Percentiles rank a stretch among this genome's conserved stretches.
phyloP scores from a whole-genome alignment of 179 eudicot species.

The Vitellaria paradoxa region DNA sequence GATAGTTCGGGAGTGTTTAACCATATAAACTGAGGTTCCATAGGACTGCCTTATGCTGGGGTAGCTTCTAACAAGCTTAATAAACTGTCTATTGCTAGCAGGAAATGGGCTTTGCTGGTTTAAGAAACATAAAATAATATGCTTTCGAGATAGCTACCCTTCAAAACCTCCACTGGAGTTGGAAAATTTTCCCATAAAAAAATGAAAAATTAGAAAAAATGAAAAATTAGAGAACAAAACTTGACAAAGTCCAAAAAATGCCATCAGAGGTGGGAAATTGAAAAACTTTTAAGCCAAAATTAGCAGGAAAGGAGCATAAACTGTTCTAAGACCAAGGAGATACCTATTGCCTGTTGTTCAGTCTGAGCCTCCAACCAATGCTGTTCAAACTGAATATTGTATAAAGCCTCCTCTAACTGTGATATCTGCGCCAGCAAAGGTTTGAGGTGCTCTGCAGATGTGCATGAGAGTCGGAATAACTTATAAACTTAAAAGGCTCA shows the following conservation, averaged over 20 bases:
- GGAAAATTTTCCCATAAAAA: no score
- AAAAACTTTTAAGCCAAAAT: neutral
- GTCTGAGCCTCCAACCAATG: slow-evolving; percentile 98
- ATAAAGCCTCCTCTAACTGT: slow-evolving; percentile 81
- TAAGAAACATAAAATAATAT: no score
- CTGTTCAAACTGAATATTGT: slow-evolving; percentile 89
- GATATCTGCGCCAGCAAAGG: slow-evolving; percentile 80
- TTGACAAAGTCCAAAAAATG: neutral
- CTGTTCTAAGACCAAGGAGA: neutral
- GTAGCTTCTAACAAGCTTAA: no score
- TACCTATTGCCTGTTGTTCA: slow-evolving; percentile 81
- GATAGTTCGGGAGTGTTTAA: no score
- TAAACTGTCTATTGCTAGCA: no score
- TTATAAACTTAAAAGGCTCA: neutral
- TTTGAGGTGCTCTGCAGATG: slow-evolving; percentile 62
- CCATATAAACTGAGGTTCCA: no score
- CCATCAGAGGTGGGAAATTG: neutral
- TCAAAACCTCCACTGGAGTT: no score
- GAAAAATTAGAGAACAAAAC: neutral
- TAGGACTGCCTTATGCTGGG: no score
- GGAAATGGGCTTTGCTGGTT: no score
- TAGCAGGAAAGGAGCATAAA: neutral
- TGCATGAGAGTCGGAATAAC: slow-evolving; percentile 7
- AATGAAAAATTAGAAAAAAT: no score
- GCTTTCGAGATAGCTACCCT: no score